Evolutionary conservation across 768 basidiomycete genomes (phyloP).

Genomic region (Mycena sanguinolenta): DNA sequence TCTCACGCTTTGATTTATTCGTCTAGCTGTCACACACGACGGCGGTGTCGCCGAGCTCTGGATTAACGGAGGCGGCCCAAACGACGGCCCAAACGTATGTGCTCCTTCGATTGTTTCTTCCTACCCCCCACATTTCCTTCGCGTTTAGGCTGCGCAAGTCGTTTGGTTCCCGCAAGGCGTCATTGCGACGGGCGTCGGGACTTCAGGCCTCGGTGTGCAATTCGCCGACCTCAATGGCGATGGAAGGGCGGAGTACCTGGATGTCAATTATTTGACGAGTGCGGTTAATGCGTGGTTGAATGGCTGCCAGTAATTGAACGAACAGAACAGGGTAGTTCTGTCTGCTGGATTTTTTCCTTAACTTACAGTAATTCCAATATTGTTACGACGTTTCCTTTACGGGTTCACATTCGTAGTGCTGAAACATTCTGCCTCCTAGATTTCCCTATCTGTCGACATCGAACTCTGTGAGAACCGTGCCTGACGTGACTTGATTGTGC

Average conservation of each 20-base stretch:
- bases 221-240: slow-evolving; percentile 24
- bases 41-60: slow-evolving; percentile 2
- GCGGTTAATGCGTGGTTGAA: slow-evolving; percentile 14
- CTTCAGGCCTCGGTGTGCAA: slow-evolving; percentile 1
- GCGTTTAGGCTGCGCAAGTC: slow-evolving; percentile 7
- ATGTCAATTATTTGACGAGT: slow-evolving; percentile 10
- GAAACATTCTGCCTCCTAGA: too few species aligned
- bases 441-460: too few species aligned
- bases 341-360: too few species aligned
- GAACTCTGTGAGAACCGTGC: too few species aligned
- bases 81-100: slow-evolving; percentile 9
- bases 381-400: too few species aligned
- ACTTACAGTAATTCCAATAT: too few species aligned
- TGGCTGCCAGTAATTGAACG: too few species aligned
- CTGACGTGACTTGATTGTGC: too few species aligned
- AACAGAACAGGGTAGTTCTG: too few species aligned
- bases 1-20: background rate
- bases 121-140: too few species aligned
- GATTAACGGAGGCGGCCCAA: slow-evolving; percentile 11
- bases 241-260: slow-evolving; percentile 12
- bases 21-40: background rate
- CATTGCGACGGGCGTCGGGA: slow-evolving; percentile 15
- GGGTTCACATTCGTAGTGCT: too few species aligned
- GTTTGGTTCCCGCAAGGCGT: slow-evolving; percentile 12
- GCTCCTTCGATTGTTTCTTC: background rate